phyloP scores from a whole-genome alignment of 441 rosid genomes.

The Erodium chrysanthum region DNA sequence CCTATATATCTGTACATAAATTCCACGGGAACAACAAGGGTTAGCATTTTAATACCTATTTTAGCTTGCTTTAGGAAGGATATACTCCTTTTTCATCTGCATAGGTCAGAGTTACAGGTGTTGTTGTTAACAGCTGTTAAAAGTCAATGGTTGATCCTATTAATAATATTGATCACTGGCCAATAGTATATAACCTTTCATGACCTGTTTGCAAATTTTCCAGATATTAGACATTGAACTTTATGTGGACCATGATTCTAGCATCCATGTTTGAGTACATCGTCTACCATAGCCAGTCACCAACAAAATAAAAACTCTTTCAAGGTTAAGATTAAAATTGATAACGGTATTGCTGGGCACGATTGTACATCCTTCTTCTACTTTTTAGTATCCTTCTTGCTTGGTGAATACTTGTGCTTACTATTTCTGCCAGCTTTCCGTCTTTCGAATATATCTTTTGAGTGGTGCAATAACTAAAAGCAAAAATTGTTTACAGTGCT shows the following conservation, averaged over 20 bases:
- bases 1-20: constrained; percentile 84
- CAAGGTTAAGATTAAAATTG: not conserved
- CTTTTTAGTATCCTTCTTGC: not conserved
- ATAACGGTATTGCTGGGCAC: not conserved
- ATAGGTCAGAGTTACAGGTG: not conserved
- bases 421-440: not conserved
- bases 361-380: not conserved
- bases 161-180: not conserved
- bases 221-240: not conserved
- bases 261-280: not conserved
- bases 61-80: not conserved
- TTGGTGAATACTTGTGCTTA: not conserved
- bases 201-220: not conserved
- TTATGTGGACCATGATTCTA: not conserved
- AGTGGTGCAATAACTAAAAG: not conserved
- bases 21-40: constrained; percentile 89
- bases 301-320: not conserved
- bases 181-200: not conserved
- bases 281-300: not conserved
- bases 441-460: not conserved
- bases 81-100: not conserved
- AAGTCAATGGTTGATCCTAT: not conserved
- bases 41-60: constrained; percentile 15
- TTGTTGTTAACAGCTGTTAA: not conserved
- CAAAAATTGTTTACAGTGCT: not conserved